phyloP scores from a whole-genome alignment of 2,329 filamentous ascomycete species.

The Colletotrichum tabaci region DNA sequence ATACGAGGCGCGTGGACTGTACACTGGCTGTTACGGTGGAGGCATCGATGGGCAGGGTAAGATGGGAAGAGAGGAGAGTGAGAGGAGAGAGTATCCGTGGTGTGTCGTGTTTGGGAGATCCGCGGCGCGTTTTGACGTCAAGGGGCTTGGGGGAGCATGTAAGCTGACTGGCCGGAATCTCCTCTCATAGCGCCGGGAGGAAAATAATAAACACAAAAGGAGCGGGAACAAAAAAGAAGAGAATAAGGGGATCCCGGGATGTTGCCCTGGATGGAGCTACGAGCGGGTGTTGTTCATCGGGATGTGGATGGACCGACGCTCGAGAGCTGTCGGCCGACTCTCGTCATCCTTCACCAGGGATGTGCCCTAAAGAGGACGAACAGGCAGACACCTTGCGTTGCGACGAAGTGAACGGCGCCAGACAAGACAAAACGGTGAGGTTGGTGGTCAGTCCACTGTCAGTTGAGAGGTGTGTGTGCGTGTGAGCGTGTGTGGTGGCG shows the following conservation, averaged over 20 bases:
- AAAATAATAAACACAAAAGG: background rate
- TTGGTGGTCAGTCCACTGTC: background rate
- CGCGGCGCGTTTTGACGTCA: slow-evolving; percentile 36
- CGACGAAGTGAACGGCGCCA: slow-evolving; percentile 13
- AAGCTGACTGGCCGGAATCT: slow-evolving; percentile 28
- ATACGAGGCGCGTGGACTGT: slow-evolving; percentile 23
- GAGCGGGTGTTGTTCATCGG: background rate
- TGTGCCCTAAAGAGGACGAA: slow-evolving; percentile 1
- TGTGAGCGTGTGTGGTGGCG: no score
- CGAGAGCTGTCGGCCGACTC: slow-evolving; percentile 29
- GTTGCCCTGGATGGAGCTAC: background rate
- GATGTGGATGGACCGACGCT: slow-evolving; percentile 23
- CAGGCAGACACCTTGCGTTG: slow-evolving; percentile 2
- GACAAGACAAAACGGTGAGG: slow-evolving; percentile 18
- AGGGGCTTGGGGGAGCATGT: slow-evolving; percentile 27
- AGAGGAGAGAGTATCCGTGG: background rate
- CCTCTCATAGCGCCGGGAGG: background rate
- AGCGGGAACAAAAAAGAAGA: background rate
- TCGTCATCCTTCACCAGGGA: slow-evolving; percentile 21
- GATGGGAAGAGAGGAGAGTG: background rate
- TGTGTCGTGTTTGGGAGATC: slow-evolving; percentile 1
- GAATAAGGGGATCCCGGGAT: background rate
- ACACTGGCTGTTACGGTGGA: background rate
- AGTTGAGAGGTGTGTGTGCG: no score
- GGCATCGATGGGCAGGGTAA: slow-evolving; percentile 12